These are phyloP conservation scores for Ogataea degrootiae DNA, from an alignment of 805 yeast species.

Conservation along the genomic window DNA sequence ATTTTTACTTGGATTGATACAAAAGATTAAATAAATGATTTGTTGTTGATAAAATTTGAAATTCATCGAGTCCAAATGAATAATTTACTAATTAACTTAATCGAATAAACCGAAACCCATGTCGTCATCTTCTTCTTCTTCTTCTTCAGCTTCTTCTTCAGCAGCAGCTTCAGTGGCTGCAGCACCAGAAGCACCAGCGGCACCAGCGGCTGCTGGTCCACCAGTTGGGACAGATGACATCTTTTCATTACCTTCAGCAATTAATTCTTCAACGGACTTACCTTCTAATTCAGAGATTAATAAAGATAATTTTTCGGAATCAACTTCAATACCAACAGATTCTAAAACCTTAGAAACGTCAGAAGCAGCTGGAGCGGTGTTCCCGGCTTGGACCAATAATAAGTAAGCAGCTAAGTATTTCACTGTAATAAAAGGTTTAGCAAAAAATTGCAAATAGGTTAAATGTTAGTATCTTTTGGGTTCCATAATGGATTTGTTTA, in stretches of 20 bases:
- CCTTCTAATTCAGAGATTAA: slow-evolving; percentile 75
- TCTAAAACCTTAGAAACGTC: slow-evolving; percentile 69
- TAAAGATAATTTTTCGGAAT: slow-evolving; percentile 66
- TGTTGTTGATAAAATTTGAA: no score
- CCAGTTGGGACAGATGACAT: slow-evolving; percentile 79
- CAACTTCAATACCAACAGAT: slow-evolving; percentile 78
- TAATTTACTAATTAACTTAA: slow-evolving; percentile 41
- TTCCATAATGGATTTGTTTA: neutral
- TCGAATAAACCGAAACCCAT: slow-evolving; percentile 96
- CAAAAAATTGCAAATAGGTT: neutral
- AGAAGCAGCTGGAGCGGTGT: slow-evolving; percentile 73
- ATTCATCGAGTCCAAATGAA: neutral
- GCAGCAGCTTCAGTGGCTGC: slow-evolving; percentile 55
- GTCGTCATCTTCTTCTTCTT: slow-evolving; percentile 51
- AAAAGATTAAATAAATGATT: no score
- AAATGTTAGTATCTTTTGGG: slow-evolving; percentile 1
- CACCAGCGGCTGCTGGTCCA: slow-evolving; percentile 67
- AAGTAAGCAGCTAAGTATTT: slow-evolving; percentile 93
- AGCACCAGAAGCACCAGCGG: slow-evolving; percentile 46
- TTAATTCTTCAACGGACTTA: slow-evolving; percentile 66
- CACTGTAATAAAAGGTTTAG: slow-evolving; percentile 38
- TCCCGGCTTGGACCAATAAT: slow-evolving; percentile 85
- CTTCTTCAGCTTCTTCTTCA: slow-evolving; percentile 50
- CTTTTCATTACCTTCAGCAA: slow-evolving; percentile 78
- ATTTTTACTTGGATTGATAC: no score